Evolutionary conservation across 2,329 filamentous ascomycete species (phyloP), one percentile per base, ranked within the genome.

Genomic region (Tolypocladium endophyticum): DNA sequence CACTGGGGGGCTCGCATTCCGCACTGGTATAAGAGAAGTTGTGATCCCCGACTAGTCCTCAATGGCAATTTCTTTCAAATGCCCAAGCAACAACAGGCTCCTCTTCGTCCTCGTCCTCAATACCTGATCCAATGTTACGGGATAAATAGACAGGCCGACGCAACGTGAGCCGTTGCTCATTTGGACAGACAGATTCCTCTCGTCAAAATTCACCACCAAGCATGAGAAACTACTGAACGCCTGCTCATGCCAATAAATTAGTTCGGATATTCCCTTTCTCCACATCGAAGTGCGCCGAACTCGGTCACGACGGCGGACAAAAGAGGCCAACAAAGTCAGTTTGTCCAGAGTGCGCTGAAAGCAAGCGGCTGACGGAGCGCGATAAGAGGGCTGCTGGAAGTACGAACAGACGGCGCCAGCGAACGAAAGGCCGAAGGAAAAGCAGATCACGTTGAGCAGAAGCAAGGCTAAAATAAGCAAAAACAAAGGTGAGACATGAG

Each of bases 401-500:
- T 20, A 33, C 25, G 28, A 52, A 33, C 47, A 18, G 23, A 28
- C 45, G 28, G 18, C 47, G 16, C 4, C 45, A 50, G 47, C 28
- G 9, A 18, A 52, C 30, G 28, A 35, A 20, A 58, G 38, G 47
- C 18, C 45, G 7, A n/a, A 12, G 18, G 33, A n/a, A 25, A 35
- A 25, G 14, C 20, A 28, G n/a, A 20, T 35, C 8, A 20, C 23
- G 12, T 33, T 28, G 28, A 56, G 20, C 45, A 33, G 38, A 45
- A 56, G 39, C 39, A 33, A 56, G 28, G 39, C 39, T 36, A 41
- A 41, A 55, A 52, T 43, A 45, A 38, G 39, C 25, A 54, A 52
- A 45, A 39, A 52, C 39, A 50, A 59, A 50, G 41, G 61, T 61
- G 45, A 63, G 56, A 63, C 61, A 60, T 6, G 14, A 25, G 30